These are phyloP conservation scores for Gloeostereum incarnatum DNA, from an alignment of 768 basidiomycete genomes.

Conservation along the genomic window DNA sequence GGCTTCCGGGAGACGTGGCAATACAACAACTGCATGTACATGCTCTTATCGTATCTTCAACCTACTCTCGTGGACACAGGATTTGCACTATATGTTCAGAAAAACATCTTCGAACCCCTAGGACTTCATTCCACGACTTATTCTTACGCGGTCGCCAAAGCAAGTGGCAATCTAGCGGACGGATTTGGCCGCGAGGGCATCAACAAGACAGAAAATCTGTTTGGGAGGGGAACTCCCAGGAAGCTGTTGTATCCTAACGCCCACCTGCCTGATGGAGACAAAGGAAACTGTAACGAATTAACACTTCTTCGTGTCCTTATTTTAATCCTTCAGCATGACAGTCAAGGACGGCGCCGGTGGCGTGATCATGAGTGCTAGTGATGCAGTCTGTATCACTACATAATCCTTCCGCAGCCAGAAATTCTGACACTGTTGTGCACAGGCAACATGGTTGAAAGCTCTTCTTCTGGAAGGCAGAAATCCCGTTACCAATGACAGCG, in stretches of 20 bases:
- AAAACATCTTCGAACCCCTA: constrained; percentile 17
- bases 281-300: constrained; percentile 12
- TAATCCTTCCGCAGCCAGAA: not conserved
- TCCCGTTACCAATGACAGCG: constrained; percentile 12
- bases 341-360: constrained; percentile 18
- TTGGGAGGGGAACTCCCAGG: constrained; percentile 13
- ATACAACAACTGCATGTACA: constrained; percentile 15
- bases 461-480: constrained; percentile 17
- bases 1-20: constrained; percentile 11
- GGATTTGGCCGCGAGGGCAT: constrained; percentile 12
- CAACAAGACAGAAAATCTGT: constrained; percentile 12
- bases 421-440: not conserved
- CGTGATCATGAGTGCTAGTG: constrained; percentile 17
- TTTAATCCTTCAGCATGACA: constrained; percentile 1
- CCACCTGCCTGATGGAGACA: constrained; percentile 10
- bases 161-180: constrained; percentile 16
- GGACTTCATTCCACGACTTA: constrained; percentile 18
- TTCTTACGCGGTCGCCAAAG: constrained; percentile 15
- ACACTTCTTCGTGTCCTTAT: not conserved
- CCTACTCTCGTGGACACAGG: constrained; percentile 2
- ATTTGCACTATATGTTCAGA: constrained; percentile 17
- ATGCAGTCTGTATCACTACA: constrained; percentile 12
- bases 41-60: constrained; percentile 9
- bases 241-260: constrained; percentile 13
- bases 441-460: constrained; percentile 21